Percentiles rank a stretch among this genome's conserved stretches.
Conservation (phyloP, 2,329 filamentous ascomycete species). For the Talaromyces marneffei region DNA sequence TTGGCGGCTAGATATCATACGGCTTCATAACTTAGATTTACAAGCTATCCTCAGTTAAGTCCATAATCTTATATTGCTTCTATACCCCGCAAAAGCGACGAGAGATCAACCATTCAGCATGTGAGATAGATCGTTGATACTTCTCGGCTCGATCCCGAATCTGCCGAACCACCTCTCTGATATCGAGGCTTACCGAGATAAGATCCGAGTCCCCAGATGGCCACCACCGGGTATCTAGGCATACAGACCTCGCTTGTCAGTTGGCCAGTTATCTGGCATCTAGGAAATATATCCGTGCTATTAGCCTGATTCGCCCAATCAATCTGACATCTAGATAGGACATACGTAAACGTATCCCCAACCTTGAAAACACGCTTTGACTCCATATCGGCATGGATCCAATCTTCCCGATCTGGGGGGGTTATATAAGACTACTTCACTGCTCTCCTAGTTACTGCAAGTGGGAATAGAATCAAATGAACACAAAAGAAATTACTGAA, state of each 20-base stretch:
- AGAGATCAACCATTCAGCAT: neutral
- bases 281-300: neutral
- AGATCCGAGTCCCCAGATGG: neutral
- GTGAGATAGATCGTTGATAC: neutral
- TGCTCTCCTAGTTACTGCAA: no score
- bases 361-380: neutral
- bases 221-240: neutral
- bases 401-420: neutral
- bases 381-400: neutral
- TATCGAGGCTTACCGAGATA: neutral
- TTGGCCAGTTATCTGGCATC: neutral
- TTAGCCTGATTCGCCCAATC: neutral
- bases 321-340: neutral
- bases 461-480: no score
- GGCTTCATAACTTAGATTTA: no score
- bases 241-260: neutral
- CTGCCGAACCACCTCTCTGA: neutral
- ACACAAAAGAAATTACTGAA: no score
- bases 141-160: neutral
- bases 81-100: neutral
- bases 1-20: no score
- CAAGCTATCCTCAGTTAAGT: no score
- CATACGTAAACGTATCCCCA: neutral
- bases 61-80: no score
- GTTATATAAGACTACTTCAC: neutral